Evolutionary conservation across 2,329 filamentous ascomycete genomes (phyloP), one percentile per base, ranked within the genome.

Genomic region (Aureobasidium melanogenum): DNA sequence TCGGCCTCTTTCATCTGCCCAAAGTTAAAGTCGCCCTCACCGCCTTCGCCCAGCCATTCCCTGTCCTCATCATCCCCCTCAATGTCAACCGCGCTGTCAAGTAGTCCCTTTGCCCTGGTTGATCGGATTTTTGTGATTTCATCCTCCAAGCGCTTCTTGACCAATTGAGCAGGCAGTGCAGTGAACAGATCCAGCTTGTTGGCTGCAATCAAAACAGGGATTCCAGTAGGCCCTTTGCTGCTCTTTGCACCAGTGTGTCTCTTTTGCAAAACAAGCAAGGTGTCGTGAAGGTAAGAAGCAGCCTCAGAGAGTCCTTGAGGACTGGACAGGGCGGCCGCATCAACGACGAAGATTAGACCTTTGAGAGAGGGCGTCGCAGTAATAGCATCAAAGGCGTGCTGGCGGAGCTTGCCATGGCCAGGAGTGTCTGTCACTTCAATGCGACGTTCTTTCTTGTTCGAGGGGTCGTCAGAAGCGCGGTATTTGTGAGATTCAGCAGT

Each of bases 171-270:
- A 0, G 94, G 94, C 56, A 97, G 77, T 8, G 93, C 91, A 0
- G 94, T 97, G 72, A 99, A 99, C 0, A 99, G 80, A 73, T 99
- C 94, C 71, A 91, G 83, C 80, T 99, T 99, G 76, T 97, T 99
- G 59, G 91, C 92, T 1, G 91, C 92, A 36, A 99, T 79, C 38
- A 99, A 80, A 8, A 99, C 81, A 0, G 89, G 86, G 9, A 94
- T 80, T 24, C 83, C 79, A 24, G 79, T 75, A 0, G 83, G 81
- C 0, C 78, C 79, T 67, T 84, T 86, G 48, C 80, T 78, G 1
- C 80, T 80, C 64, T 81, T 85, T 41, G 76, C 73, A 63, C 75
- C 75, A 32, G 83, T 82, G 52, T 85, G 82, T 50, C 87, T 82
- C 74, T 87, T 88, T 77, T 97, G 94, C 62, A 99, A 79, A 3